Base-by-base conservation (phyloP, 2,329 filamentous ascomycete genomes). In the Diaporthe citriasiana region DNA sequence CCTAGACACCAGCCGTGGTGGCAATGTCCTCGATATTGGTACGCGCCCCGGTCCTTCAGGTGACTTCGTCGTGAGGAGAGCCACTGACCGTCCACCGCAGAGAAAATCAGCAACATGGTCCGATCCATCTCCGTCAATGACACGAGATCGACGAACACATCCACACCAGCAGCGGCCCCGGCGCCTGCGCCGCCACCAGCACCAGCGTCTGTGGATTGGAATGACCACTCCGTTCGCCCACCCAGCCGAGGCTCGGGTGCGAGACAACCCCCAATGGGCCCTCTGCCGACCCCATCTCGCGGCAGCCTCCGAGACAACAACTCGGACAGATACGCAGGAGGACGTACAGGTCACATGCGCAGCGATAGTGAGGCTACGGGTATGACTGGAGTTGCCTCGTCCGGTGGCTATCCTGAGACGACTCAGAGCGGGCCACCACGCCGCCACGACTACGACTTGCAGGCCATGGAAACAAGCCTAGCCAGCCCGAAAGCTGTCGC, bases 81-180 rank as follows among this genome's bases (percentile, higher is more conserved):
- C 76, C 74, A 77, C 79, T 80, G 76, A 79, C 77, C 73, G 80
- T 82, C 77, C 77, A 55, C 55, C 33, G 70, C 83, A 98, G 96
- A 98, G 84, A 98, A 98, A 89, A 91, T 98, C 77, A 97, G 95
- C 84, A 97, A 91, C 82, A 94, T 98, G 82, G 94, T 98, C 75
- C 93, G 95, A 78, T 95, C 95, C 25, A 93, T 92, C 40, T 93
- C 94, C 19, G 85, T 89, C 76, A 90, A 85, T 79, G 94, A 97
- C 77, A 85, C 86, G 17, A 87, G 89, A 77, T 89, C 89, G 70
- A 80, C 84, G 40, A 82, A 84, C 55, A 87, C 88, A 13, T 84
- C 88, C 7, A 89, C 89, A 1, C 87, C 92, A 8, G 92, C 92
- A 22, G 89, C 91, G 0, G 88, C 89, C 25, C 89, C 88, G 70